Percentiles rank a stretch among this genome's conserved stretches.
Conservation (phyloP, 2,329 filamentous ascomycete species). For the Ceratocystis alfenasii region DNA sequence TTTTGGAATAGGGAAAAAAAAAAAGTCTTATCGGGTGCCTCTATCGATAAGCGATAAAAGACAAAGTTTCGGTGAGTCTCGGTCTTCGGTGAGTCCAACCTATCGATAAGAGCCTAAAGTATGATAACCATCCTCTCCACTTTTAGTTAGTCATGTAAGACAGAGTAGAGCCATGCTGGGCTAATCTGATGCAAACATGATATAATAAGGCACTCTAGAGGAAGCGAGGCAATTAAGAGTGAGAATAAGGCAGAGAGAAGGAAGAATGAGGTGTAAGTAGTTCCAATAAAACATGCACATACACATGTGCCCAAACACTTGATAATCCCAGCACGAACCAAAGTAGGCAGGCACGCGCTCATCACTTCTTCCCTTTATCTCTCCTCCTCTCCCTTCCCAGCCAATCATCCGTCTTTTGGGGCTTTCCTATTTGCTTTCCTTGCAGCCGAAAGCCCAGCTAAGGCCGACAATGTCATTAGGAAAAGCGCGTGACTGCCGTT, state of each 20-base stretch:
- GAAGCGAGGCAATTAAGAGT: too few relatives aligned
- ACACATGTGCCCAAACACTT: too few relatives aligned
- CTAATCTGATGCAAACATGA: too few relatives aligned
- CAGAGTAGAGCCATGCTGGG: too few relatives aligned
- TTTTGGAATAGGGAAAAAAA: background rate
- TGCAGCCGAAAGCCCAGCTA: too few relatives aligned
- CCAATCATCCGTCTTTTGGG: background rate
- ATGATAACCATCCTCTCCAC: background rate
- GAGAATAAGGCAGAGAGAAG: too few relatives aligned
- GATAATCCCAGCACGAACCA: background rate
- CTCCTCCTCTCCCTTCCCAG: background rate
- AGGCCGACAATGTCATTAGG: too few relatives aligned
- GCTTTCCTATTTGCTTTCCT: background rate
- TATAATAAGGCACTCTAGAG: too few relatives aligned
- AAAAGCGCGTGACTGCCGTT: conserved; percentile 13
- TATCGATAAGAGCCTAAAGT: conserved; percentile 1
- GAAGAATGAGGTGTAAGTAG: too few relatives aligned
- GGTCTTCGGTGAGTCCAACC: background rate
- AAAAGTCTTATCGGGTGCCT: background rate
- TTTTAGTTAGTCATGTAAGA: too few relatives aligned
- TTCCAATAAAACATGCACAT: too few relatives aligned
- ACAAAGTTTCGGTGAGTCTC: background rate
- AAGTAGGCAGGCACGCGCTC: background rate
- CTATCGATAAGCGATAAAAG: background rate
- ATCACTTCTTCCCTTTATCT: too few relatives aligned